These are phyloP conservation scores for Clohesyomyces aquaticus DNA, from an alignment of 495 filamentous ascomycete species.

Conservation along the genomic window DNA sequence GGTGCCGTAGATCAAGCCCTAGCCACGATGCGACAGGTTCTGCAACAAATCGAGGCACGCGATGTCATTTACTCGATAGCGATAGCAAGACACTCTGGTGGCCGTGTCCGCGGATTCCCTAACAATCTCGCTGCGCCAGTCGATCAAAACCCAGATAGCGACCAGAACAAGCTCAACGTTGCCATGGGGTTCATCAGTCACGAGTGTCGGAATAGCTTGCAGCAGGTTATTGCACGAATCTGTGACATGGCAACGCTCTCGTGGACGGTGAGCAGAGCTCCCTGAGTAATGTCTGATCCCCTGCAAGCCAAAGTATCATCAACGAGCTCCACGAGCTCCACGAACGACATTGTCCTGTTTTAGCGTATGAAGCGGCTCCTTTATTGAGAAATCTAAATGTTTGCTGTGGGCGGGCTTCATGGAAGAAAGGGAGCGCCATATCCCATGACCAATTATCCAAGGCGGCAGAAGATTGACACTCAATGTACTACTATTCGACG, in stretches of 20 bases:
- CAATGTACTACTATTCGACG: background rate
- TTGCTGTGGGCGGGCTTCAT: background rate
- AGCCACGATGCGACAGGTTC: constrained; percentile 62
- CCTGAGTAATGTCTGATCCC: background rate
- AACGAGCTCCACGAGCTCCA: background rate
- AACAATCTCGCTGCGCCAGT: constrained; percentile 61
- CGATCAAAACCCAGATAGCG: constrained; percentile 69
- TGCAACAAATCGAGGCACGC: constrained; percentile 83
- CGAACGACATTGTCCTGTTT: background rate
- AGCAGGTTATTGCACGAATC: constrained; percentile 39
- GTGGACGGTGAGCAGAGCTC: constrained; percentile 35
- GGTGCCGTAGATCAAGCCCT: constrained; percentile 69
- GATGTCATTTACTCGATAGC: constrained; percentile 90
- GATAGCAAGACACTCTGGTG: constrained; percentile 73
- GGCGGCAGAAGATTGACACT: background rate
- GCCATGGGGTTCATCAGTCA: constrained; percentile 81
- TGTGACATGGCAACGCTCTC: constrained; percentile 42
- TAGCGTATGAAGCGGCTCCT: background rate
- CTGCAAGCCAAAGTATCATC: background rate
- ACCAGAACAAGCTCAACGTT: constrained; percentile 72
- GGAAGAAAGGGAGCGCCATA: background rate
- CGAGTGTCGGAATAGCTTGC: constrained; percentile 55
- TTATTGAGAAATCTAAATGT: background rate
- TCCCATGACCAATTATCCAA: background rate
- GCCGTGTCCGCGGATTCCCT: constrained; percentile 66